phyloP scores from a whole-genome alignment of 2,329 filamentous ascomycete species.

The Colletotrichum godetiae region DNA sequence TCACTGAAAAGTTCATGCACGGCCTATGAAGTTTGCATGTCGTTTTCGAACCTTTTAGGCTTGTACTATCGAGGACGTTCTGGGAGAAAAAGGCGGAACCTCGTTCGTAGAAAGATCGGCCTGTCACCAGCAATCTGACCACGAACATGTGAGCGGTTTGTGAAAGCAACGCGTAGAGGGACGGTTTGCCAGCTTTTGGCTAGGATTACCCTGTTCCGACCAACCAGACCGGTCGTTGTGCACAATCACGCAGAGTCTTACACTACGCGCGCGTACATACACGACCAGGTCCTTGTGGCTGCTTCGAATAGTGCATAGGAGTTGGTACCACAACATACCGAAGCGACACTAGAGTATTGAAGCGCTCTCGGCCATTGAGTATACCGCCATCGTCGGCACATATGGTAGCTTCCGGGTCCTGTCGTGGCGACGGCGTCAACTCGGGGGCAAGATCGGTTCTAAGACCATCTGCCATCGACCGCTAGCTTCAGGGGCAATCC shows the following conservation, averaged over 20 bases:
- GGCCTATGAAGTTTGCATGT: constrained; percentile 3
- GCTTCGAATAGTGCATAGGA: background rate
- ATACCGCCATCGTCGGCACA: background rate
- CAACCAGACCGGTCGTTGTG: background rate
- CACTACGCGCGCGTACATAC: background rate
- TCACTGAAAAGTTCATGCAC: background rate
- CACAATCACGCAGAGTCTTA: background rate
- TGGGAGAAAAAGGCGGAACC: background rate
- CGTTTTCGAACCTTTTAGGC: background rate
- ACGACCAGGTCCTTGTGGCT: background rate
- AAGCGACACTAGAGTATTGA: background rate
- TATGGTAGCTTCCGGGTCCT: constrained; percentile 1
- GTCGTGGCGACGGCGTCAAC: background rate
- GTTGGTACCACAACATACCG: background rate
- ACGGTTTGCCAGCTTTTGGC: background rate
- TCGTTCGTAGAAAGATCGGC: background rate
- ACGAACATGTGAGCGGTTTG: constrained; percentile 11
- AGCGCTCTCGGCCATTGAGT: background rate
- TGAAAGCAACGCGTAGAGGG: constrained; percentile 1
- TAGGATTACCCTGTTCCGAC: background rate
- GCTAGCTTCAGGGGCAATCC: constrained; percentile 10
- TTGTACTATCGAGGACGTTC: background rate
- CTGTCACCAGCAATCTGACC: background rate
- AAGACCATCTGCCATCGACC: constrained; percentile 10
- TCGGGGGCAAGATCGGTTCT: background rate